Conservation (phyloP, 2,329 filamentous ascomycete species). For the Neofusicoccum laricinum region DNA sequence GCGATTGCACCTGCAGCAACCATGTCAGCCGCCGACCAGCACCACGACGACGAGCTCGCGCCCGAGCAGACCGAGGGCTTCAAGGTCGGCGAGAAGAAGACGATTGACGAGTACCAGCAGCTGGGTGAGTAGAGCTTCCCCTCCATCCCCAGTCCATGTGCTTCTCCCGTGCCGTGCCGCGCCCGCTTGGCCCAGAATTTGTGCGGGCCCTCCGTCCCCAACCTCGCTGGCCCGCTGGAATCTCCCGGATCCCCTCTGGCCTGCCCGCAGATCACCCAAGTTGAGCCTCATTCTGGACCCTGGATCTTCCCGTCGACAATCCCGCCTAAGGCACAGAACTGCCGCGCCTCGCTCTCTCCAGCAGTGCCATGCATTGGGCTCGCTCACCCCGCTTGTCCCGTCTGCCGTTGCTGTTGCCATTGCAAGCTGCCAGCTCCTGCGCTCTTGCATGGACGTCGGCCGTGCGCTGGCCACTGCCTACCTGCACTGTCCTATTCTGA, state of each 20-base stretch:
- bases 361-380: not conserved
- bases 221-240: not conserved
- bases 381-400: not conserved
- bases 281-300: slow-evolving; percentile 1
- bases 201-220: not conserved
- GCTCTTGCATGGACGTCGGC: not conserved
- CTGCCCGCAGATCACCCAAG: slow-evolving; percentile 2
- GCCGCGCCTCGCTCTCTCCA: not conserved
- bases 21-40: slow-evolving; percentile 28
- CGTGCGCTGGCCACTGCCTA: not conserved
- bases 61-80: slow-evolving; percentile 91
- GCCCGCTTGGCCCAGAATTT: not conserved
- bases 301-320: not conserved
- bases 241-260: not conserved
- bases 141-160: not conserved
- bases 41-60: slow-evolving; percentile 72
- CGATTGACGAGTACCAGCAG: slow-evolving; percentile 87
- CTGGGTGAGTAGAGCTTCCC: slow-evolving; percentile 65
- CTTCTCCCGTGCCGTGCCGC: slow-evolving; percentile 3
- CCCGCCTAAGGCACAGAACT: not conserved
- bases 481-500: not conserved
- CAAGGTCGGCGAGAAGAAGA: slow-evolving; percentile 99
- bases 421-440: not conserved
- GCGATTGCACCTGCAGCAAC: slow-evolving; percentile 16
- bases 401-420: not conserved